These are phyloP conservation scores for Brassica cretica DNA, from an alignment of 345 rosid species.

Conservation along the genomic window DNA sequence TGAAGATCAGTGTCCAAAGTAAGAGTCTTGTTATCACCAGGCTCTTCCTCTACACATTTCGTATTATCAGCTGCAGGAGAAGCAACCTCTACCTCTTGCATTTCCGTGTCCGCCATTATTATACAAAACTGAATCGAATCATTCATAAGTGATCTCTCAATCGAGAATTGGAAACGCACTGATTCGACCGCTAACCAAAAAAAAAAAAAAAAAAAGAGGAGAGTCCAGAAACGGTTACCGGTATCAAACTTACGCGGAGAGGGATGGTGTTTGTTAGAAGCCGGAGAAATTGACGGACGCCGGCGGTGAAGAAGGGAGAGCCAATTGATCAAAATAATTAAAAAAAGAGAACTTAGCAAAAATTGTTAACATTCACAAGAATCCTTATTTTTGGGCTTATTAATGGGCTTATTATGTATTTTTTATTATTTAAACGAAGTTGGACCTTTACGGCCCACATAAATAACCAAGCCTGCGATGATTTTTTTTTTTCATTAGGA, in stretches of 20 bases:
- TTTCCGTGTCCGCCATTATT: conserved; percentile 58
- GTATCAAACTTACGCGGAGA: background rate
- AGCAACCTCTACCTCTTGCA: conserved; percentile 47
- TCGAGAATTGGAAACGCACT: background rate
- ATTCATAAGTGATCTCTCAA: background rate
- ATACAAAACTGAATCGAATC: background rate
- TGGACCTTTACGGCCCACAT: background rate
- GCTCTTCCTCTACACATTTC: conserved; percentile 34
- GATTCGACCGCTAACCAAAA: no score
- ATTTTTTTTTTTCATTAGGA: background rate
- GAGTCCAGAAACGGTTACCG: conserved; percentile 11
- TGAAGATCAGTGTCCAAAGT: conserved; percentile 49
- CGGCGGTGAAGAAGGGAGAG: conserved; percentile 33
- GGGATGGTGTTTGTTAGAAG: conserved; percentile 12
- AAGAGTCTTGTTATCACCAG: conserved; percentile 44
- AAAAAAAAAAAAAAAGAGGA: no score
- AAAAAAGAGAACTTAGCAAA: background rate
- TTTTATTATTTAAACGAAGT: background rate
- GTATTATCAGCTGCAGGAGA: conserved; percentile 35
- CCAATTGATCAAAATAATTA: background rate
- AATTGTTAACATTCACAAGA: background rate
- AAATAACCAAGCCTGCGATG: background rate
- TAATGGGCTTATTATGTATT: no score
- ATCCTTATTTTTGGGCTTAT: background rate
- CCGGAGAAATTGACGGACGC: conserved; percentile 29